These are phyloP conservation scores for Alternaria novae-zelandiae DNA, from an alignment of 2,329 filamentous ascomycete genomes.

Conservation along the genomic window DNA sequence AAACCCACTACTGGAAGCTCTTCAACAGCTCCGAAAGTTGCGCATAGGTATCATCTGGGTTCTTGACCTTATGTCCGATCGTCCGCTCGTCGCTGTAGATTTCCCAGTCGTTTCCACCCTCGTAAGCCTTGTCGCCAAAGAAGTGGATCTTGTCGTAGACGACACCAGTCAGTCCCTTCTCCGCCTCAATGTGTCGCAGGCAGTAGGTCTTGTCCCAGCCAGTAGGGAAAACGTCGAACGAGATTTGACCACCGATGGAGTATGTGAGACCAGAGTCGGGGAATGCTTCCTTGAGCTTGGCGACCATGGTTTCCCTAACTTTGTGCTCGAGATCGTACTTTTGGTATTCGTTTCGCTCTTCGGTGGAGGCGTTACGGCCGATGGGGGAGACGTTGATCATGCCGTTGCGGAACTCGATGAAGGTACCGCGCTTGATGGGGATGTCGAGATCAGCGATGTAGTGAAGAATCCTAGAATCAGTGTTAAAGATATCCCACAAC, in stretches of 20 bases:
- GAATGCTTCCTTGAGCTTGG: constrained; percentile 79
- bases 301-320: constrained; percentile 78
- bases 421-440: constrained; percentile 82
- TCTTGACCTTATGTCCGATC: constrained; percentile 81
- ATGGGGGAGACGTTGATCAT: constrained; percentile 88
- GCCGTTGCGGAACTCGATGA: constrained; percentile 87
- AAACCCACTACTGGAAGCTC: constrained; percentile 24
- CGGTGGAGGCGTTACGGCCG: constrained; percentile 80
- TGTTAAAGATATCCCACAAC: not conserved
- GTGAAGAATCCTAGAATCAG: constrained; percentile 63
- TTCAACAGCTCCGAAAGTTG: constrained; percentile 81
- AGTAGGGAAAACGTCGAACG: constrained; percentile 94
- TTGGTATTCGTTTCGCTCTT: constrained; percentile 84
- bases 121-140: constrained; percentile 94
- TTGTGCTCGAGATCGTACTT: constrained; percentile 79
- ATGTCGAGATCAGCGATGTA: constrained; percentile 86
- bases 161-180: constrained; percentile 71
- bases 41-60: constrained; percentile 80
- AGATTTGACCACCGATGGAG: constrained; percentile 96
- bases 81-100: constrained; percentile 85
- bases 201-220: constrained; percentile 99
- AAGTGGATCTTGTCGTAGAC: constrained; percentile 91
- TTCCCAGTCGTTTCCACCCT: constrained; percentile 95
- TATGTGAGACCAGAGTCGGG: constrained; percentile 85
- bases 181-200: constrained; percentile 82